Evolutionary conservation across 2,329 filamentous ascomycete species (phyloP), one percentile per base, ranked within the genome.

Genomic region (Nemania serpens): DNA sequence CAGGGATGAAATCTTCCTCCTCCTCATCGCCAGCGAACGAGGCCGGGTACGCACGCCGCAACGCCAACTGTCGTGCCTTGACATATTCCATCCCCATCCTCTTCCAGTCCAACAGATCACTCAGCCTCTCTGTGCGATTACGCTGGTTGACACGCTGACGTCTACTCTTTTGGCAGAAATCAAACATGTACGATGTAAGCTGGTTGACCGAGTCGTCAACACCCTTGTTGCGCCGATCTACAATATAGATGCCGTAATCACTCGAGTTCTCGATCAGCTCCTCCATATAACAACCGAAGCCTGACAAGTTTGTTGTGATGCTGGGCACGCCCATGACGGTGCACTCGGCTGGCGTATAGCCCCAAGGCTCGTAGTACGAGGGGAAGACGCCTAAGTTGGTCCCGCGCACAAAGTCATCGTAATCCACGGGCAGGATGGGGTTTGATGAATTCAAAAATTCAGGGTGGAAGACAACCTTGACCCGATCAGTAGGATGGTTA

Each of bases 251-350:
- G 68, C 95, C 95, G 73, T 99, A 98, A 77, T 99, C 95, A 66
- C 90, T 91, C 42, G 94, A 96, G 78, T 98, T 98, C 78, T 98
- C 94, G 68, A 99, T 98, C 68, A 98, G 80, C 78, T 98, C 95
- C 77, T 99, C 95, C 95, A 99, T 99, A 77, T 99, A 98, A 78
- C 95, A 98, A 51, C 95, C 95, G 72, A 99, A 99, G 18, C 95
- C 95, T 6, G 95, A 98, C 46, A 99, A 81, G 77, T 99, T 99
- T 29, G 94, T 98, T 11, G 95, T 98, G 78, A 99, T 97, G 77
- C 92, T 97, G 45, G 95, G 95, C 42, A 99, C 93, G 70, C 95
- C 95, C 95, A 98, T 98, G 65, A 98, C 95, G 0, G 95, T 98
- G 77, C 95, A 99, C 77, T 98, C 95, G 54, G 95, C 94, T 0